A percentile compares a stretch with the other conserved stretches of the same genome.
Conservation (phyloP, 129 eudicot genomes). For the Flaveria bidentis region DNA sequence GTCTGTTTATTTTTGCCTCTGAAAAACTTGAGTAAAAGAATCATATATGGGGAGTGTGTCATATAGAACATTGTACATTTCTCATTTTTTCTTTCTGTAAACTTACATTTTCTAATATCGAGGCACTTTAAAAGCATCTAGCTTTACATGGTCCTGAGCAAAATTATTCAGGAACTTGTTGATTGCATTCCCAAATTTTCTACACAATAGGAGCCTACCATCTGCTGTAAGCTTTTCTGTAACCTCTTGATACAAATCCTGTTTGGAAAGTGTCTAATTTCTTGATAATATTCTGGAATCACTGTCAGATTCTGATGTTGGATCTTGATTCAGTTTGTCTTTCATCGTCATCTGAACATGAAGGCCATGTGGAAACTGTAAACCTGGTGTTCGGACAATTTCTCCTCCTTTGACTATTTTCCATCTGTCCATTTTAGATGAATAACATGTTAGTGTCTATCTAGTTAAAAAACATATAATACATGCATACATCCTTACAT, state of each 20-base stretch:
- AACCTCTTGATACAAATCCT: conserved; percentile 33
- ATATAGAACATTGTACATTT: conserved; percentile 31
- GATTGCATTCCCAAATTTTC: conserved; percentile 26
- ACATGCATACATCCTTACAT: neutral
- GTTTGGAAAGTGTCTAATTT: conserved; percentile 17
- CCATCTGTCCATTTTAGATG: conserved; percentile 51
- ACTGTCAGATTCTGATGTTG: conserved; percentile 28
- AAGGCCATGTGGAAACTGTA: conserved; percentile 80
- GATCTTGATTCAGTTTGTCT: conserved; percentile 32
- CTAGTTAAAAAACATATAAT: conserved; percentile 17
- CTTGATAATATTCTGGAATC: conserved; percentile 12
- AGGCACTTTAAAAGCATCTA: conserved; percentile 31
- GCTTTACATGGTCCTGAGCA: conserved; percentile 44
- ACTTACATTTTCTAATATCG: conserved; percentile 32
- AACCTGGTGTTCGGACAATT: conserved; percentile 83
- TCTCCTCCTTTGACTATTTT: conserved; percentile 71
- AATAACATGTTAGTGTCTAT: conserved; percentile 25
- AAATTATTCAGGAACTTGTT: conserved; percentile 35
- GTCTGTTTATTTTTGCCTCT: neutral
- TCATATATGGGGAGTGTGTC: conserved; percentile 23
- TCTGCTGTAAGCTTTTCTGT: conserved; percentile 21
- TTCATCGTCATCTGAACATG: conserved; percentile 57
- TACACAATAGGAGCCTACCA: conserved; percentile 20
- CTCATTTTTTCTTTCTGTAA: conserved; percentile 30
- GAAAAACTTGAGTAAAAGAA: neutral